A percentile compares a stretch with the other conserved stretches of the same genome.
Evolutionary conservation across 306 rosid genomes (phyloP).

Genomic region (Medicago ruthenica): DNA sequence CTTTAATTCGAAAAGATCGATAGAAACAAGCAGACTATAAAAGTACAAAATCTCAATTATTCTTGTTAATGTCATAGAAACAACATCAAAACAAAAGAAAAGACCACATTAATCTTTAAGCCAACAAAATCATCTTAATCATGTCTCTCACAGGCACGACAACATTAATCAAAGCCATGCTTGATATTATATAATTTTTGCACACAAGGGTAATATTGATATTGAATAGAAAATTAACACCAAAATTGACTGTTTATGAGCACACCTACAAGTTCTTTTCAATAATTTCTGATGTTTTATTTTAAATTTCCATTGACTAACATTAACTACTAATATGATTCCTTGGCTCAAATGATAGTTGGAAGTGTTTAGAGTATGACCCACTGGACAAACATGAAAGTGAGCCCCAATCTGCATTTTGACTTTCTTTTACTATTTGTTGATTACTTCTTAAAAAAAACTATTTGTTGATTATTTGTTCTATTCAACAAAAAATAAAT

Average conservation of each 20-base stretch:
- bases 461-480: no score
- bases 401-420: constrained; percentile 36
- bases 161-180: constrained; percentile 41
- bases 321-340: constrained; percentile 33
- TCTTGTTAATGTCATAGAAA: constrained; percentile 41
- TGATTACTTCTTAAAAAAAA: no score
- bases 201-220: not conserved
- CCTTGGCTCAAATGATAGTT: constrained; percentile 30
- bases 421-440: no score
- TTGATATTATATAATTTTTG: constrained; percentile 10
- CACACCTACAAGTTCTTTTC: constrained; percentile 37
- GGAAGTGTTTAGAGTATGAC: constrained; percentile 36
- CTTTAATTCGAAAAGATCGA: constrained; percentile 32
- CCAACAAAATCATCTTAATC: constrained; percentile 41
- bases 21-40: constrained; percentile 33
- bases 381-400: constrained; percentile 45
- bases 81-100: constrained; percentile 46
- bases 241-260: constrained; percentile 28
- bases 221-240: constrained; percentile 21
- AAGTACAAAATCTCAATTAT: constrained; percentile 46
- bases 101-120: constrained; percentile 38
- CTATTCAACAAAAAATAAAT: no score
- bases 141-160: constrained; percentile 47
- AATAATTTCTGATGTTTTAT: constrained; percentile 25
- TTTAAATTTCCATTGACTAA: not conserved